A percentile compares a stretch with the other conserved stretches of the same genome.
Evolutionary conservation across 2,329 filamentous ascomycete species (phyloP).

Genomic region (Apiospora koreana): DNA sequence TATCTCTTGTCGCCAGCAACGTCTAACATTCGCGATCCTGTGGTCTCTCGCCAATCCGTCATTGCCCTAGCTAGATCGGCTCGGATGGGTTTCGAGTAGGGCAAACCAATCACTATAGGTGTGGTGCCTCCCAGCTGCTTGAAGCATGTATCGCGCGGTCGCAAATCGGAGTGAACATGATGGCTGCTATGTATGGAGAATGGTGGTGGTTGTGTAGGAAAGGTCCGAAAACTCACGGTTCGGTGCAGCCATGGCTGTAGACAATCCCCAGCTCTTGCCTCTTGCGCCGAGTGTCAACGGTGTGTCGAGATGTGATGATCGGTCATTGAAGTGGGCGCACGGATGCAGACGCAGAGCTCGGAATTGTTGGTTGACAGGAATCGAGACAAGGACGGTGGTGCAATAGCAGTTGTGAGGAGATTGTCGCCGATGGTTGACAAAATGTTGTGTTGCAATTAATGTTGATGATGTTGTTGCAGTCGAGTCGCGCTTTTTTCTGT

Average conservation of each 20-base stretch:
- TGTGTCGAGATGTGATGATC: not conserved
- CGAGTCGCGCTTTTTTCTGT: not conserved
- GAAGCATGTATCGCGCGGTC: not conserved
- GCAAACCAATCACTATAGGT: not conserved
- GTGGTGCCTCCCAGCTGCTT: not conserved
- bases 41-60: not conserved
- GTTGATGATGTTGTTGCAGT: not conserved
- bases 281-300: not conserved
- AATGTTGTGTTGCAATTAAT: not conserved
- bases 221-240: constrained; percentile 11
- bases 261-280: constrained; percentile 9
- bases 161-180: not conserved
- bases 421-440: not conserved
- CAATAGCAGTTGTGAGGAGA: not conserved
- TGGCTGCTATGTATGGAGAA: not conserved
- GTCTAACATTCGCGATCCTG: not conserved
- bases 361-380: not conserved
- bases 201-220: constrained; percentile 3
- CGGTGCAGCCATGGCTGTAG: constrained; percentile 12
- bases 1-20: not conserved
- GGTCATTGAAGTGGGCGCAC: constrained; percentile 9
- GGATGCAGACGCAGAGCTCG: not conserved
- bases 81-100: not conserved
- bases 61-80: not conserved
- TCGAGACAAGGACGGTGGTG: not conserved